Evolutionary conservation across 1,284 basidiomycete genomes (phyloP).

Genomic region (Inonotus hispidus): DNA sequence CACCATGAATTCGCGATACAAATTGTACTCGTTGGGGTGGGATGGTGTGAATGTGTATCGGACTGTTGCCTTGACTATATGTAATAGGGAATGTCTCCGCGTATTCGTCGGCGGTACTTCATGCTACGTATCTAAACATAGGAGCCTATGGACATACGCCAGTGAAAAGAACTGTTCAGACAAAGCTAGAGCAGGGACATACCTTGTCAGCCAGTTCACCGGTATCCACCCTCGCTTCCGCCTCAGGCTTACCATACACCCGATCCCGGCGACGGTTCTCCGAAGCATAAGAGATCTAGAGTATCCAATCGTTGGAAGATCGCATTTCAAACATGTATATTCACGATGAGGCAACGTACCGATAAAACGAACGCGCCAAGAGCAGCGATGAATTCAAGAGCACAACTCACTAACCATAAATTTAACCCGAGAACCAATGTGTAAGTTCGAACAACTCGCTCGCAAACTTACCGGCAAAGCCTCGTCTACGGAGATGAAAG

Average conservation of each 20-base stretch:
- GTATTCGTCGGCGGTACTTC: neutral
- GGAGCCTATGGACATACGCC: neutral
- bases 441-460: neutral
- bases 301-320: neutral
- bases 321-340: too few relatives aligned
- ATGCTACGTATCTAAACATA: neutral
- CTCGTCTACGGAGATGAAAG: slow-evolving; percentile 40
- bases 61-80: too few relatives aligned
- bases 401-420: slow-evolving; percentile 50
- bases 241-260: slow-evolving; percentile 46
- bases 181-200: slow-evolving; percentile 17
- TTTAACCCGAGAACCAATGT: neutral
- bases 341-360: slow-evolving; percentile 33
- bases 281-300: slow-evolving; percentile 52
- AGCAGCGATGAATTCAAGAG: slow-evolving; percentile 54
- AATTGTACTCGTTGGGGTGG: too few relatives aligned
- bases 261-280: slow-evolving; percentile 57
- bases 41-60: too few relatives aligned
- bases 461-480: slow-evolving; percentile 47
- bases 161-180: slow-evolving; percentile 24
- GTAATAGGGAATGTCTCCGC: too few relatives aligned
- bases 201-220: slow-evolving; percentile 64
- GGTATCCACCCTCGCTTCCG: slow-evolving; percentile 53
- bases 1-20: too few relatives aligned
- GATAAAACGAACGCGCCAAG: slow-evolving; percentile 48